Evolutionary conservation across 441 rosid species (phyloP).

Genomic region (Capsella rubella): DNA sequence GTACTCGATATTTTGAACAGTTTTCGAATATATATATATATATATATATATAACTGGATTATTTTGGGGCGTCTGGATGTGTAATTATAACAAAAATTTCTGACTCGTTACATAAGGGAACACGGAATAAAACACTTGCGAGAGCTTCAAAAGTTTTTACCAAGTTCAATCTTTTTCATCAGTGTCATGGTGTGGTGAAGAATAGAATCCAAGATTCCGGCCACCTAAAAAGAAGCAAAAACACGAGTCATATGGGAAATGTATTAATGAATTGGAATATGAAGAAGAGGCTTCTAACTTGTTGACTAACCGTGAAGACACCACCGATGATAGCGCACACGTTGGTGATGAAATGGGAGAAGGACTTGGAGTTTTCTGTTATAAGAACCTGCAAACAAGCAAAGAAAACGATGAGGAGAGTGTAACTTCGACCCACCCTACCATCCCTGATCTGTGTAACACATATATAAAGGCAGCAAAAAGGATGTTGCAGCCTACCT

Average conservation of each 20-base stretch:
- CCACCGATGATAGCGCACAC: constrained; percentile 98
- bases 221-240: constrained; percentile 64
- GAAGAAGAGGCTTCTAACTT: constrained; percentile 24
- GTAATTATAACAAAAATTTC: constrained; percentile 26
- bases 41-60: constrained; percentile 4
- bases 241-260: constrained; percentile 1
- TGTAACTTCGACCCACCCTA: background rate
- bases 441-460: background rate
- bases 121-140: constrained; percentile 11
- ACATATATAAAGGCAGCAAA: constrained; percentile 7
- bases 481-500: constrained; percentile 53
- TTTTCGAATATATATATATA: background rate
- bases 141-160: constrained; percentile 76
- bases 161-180: constrained; percentile 91
- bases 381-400: constrained; percentile 68
- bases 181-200: constrained; percentile 80
- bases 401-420: constrained; percentile 17
- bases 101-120: constrained; percentile 17
- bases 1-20: background rate
- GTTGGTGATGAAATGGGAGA: constrained; percentile 92
- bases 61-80: constrained; percentile 18
- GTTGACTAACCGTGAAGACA: constrained; percentile 88
- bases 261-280: background rate
- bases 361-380: constrained; percentile 81
- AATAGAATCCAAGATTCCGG: constrained; percentile 90